Base-by-base conservation (phyloP, 345 rosid species). In the Combretum micranthum region DNA sequence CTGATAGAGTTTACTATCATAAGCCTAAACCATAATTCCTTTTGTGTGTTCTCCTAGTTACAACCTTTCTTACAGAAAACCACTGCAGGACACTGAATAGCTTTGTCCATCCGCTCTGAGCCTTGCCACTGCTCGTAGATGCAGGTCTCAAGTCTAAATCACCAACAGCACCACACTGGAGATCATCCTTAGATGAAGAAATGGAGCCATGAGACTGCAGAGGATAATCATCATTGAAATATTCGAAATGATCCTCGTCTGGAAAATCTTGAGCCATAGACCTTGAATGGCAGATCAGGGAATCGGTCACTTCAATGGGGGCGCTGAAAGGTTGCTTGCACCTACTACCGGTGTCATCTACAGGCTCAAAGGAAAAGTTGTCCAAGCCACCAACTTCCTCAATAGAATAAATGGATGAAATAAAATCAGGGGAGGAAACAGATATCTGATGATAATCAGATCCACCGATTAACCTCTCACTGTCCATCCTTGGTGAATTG, bases 31-130 rank as follows among this genome's bases (percentile, higher is more conserved):
- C 39, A 7, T 32, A 32, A 32, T 32, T 32, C 39, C 9, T 32
- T 32, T 32, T 11, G 39, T 32, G 39, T 32, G 39, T 77, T 75
- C 62, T 82, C 52, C 59, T 64, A 50, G 75, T 72, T 60, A 75
- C 90, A 50, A 59, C 69, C 44, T 64, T 64, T 52, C 69, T 77
- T 32, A 89, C 69, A 15, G 80, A 74, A 56, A 93, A 78, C 93
- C 90, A 88, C 72, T 85, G 85, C 57, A 90, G 71, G 52, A 93
- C 85, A 23, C 88, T 83, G 60, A 74, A 84, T 43, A 93, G 67
- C 83, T 82, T 93, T 46, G 84, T 81, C 99, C 99, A 93, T 71
- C 97, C 79, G 72, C 65, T 84, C 57, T 84, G 84, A 25, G 95
- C 97, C 62, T 80, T 80, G 54, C 62, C 84, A 10, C 68, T 71